A percentile compares a stretch with the other conserved stretches of the same genome.
Evolutionary conservation across 495 filamentous ascomycete genomes (phyloP).

Genomic region (Podospora pseudocomata): DNA sequence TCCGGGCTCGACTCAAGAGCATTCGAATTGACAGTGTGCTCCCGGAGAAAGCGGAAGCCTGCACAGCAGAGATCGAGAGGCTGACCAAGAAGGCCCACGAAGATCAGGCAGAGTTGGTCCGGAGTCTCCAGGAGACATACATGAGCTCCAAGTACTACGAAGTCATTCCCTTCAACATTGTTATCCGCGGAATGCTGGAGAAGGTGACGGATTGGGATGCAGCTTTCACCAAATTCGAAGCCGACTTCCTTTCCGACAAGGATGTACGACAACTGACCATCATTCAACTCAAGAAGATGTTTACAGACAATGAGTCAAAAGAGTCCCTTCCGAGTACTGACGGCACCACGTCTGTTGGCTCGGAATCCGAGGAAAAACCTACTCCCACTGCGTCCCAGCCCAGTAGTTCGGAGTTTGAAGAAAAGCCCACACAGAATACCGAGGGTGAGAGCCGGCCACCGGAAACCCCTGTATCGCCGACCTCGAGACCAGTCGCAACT

Average conservation of each 20-base stretch:
- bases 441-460: constrained; percentile 17
- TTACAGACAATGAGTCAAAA: constrained; percentile 80
- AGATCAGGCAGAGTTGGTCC: constrained; percentile 67
- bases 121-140: constrained; percentile 82
- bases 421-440: constrained; percentile 25
- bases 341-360: constrained; percentile 43
- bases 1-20: constrained; percentile 73
- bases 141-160: constrained; percentile 93
- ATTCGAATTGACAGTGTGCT: constrained; percentile 88
- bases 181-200: constrained; percentile 83
- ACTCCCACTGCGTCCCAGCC: constrained; percentile 36
- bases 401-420: constrained; percentile 27
- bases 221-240: constrained; percentile 83
- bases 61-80: constrained; percentile 72
- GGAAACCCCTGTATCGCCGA: constrained; percentile 28
- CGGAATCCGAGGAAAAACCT: constrained; percentile 40
- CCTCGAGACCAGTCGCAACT: constrained; percentile 16
- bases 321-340: constrained; percentile 66
- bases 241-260: constrained; percentile 94
- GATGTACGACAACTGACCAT: constrained; percentile 91
- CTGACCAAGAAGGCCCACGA: constrained; percentile 73
- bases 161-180: constrained; percentile 85
- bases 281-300: constrained; percentile 90
- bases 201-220: constrained; percentile 93
- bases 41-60: constrained; percentile 78